phyloP scores from a whole-genome alignment of 1,284 basidiomycete genomes.

The Cryptococcus sp. region DNA sequence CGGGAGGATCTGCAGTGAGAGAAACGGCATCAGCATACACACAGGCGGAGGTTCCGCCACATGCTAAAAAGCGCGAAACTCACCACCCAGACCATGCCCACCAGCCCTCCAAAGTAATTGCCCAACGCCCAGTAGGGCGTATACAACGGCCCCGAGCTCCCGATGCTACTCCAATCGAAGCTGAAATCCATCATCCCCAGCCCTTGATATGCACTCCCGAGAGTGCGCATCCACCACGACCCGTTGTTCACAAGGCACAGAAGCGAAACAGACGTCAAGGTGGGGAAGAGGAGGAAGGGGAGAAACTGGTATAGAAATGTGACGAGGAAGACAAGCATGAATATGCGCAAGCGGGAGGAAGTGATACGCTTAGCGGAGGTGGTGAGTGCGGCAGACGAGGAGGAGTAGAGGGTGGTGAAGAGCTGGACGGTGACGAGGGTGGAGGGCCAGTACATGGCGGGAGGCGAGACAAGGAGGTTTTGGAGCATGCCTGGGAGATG shows the following conservation, averaged over 20 bases:
- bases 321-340: slow-evolving; percentile 49
- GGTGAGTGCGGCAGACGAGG: slow-evolving; percentile 20
- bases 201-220: slow-evolving; percentile 54
- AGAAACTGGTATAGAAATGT: slow-evolving; percentile 54
- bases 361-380: slow-evolving; percentile 36
- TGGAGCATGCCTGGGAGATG: slow-evolving; percentile 43
- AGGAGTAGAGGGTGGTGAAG: slow-evolving; percentile 55
- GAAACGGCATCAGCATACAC: no score
- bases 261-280: slow-evolving; percentile 52
- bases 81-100: slow-evolving; percentile 53
- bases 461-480: slow-evolving; percentile 45
- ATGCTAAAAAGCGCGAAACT: slow-evolving; percentile 13
- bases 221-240: slow-evolving; percentile 48
- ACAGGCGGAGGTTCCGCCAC: no score
- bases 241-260: slow-evolving; percentile 52
- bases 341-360: slow-evolving; percentile 49
- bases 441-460: slow-evolving; percentile 52
- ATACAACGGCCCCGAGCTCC: slow-evolving; percentile 52
- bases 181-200: slow-evolving; percentile 54
- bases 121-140: slow-evolving; percentile 55
- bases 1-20: slow-evolving; percentile 41
- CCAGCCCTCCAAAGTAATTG: slow-evolving; percentile 48
- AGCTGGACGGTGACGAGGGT: slow-evolving; percentile 53
- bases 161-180: slow-evolving; percentile 55
- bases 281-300: slow-evolving; percentile 53